These are phyloP conservation scores for Colletotrichum godetiae DNA, from an alignment of 2,329 filamentous ascomycete genomes.

Conservation along the genomic window DNA sequence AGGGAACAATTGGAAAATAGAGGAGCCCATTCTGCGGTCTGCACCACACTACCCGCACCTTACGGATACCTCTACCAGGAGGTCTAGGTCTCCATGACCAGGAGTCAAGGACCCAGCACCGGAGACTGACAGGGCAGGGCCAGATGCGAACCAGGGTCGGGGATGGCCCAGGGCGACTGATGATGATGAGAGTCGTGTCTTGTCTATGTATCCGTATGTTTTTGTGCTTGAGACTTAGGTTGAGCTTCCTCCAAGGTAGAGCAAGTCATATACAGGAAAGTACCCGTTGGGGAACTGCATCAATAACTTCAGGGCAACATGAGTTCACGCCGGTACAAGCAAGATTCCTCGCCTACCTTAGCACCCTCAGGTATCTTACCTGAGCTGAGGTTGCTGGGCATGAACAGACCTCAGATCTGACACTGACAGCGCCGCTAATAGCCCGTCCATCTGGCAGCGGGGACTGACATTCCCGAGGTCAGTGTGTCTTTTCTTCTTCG, in stretches of 20 bases:
- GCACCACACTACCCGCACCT: neutral
- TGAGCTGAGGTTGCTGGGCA: neutral
- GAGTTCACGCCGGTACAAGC: too few species aligned
- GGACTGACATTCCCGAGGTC: constrained; percentile 1
- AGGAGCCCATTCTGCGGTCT: neutral
- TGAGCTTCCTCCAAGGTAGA: neutral
- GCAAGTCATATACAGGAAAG: neutral
- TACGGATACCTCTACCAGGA: neutral
- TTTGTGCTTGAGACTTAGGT: neutral
- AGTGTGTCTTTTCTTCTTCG: neutral
- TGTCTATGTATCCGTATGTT: neutral
- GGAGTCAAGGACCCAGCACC: neutral
- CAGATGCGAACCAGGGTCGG: neutral
- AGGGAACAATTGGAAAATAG: neutral
- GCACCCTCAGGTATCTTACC: neutral
- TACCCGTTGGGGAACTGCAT: neutral
- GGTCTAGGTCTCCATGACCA: neutral
- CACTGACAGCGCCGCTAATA: constrained; percentile 15
- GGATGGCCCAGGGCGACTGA: neutral
- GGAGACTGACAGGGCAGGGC: constrained; percentile 6
- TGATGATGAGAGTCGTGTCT: neutral
- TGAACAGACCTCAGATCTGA: neutral
- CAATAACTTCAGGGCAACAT: too few species aligned
- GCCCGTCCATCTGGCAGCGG: neutral
- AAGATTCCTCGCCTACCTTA: too few species aligned